Conservation (phyloP, 208 protist genomes). For the Novymonas esmeraldas region DNA sequence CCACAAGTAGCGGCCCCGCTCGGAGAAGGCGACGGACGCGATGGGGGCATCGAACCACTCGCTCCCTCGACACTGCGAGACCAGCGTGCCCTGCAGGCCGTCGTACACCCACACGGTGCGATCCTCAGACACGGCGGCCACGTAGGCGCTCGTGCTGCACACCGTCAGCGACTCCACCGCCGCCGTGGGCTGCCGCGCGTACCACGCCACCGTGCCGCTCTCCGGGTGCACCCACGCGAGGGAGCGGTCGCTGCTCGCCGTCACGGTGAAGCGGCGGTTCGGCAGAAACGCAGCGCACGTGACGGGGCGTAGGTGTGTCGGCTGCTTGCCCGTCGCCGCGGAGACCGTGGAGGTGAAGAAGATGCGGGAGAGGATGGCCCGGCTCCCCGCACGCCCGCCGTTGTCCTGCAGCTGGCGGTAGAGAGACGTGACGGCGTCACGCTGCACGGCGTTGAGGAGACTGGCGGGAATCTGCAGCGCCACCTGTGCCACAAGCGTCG, state of each 20-base stretch:
- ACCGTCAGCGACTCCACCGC: constrained; percentile 25
- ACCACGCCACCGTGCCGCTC: constrained; percentile 35
- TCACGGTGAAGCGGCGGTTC: constrained; percentile 52
- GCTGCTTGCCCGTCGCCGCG: not conserved
- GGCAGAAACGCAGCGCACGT: constrained; percentile 40
- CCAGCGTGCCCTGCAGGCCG: constrained; percentile 54
- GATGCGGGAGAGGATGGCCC: not conserved
- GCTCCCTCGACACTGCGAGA: constrained; percentile 52
- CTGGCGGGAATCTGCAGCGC: constrained; percentile 47
- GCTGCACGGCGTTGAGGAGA: constrained; percentile 24
- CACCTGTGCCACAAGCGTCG: constrained; percentile 54
- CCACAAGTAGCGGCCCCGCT: constrained; percentile 72
- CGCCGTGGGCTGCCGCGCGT: constrained; percentile 43
- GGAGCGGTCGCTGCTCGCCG: constrained; percentile 61
- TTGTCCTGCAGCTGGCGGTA: constrained; percentile 22
- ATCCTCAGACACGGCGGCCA: constrained; percentile 62
- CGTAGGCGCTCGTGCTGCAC: constrained; percentile 68
- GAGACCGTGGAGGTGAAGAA: constrained; percentile 13
- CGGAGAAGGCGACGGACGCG: constrained; percentile 55
- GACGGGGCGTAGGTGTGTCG: constrained; percentile 53
- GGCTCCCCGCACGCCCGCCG: not conserved
- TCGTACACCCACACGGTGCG: constrained; percentile 78
- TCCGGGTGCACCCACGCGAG: constrained; percentile 49
- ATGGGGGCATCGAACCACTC: constrained; percentile 64
- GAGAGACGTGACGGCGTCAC: constrained; percentile 32